Evolutionary conservation across 1,284 basidiomycete species (phyloP).

Genomic region (Sporisorium reilianum): DNA sequence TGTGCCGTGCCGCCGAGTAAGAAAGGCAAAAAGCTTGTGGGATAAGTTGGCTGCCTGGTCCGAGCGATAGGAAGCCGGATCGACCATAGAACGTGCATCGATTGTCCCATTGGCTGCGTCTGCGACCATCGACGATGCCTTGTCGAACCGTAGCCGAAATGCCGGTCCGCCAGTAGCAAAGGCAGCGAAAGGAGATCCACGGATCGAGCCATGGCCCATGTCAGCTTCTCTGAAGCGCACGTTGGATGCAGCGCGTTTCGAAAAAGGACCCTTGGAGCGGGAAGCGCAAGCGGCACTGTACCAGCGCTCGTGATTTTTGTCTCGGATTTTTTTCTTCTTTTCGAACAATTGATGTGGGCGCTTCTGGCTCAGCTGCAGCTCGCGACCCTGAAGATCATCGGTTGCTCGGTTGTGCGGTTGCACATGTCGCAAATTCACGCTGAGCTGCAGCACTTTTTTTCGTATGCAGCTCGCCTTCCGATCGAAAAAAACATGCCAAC

Average conservation of each 20-base stretch:
- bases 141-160: background rate
- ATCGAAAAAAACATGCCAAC: slow-evolving; percentile 11
- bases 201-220: slow-evolving; percentile 6
- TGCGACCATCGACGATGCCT: background rate
- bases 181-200: background rate
- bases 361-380: background rate
- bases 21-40: too few relatives aligned
- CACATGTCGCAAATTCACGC: background rate
- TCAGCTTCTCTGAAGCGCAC: background rate
- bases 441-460: too few relatives aligned
- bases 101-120: background rate
- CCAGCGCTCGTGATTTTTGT: background rate
- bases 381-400: slow-evolving; percentile 12
- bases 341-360: background rate
- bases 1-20: too few relatives aligned
- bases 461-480: slow-evolving; percentile 17
- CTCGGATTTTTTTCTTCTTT: too few relatives aligned
- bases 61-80: background rate
- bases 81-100: background rate
- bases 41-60: background rate
- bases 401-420: slow-evolving; percentile 6
- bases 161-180: too few relatives aligned
- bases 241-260: background rate
- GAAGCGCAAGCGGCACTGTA: too few relatives aligned
- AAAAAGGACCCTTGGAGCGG: too few relatives aligned